A percentile compares a stretch with the other conserved stretches of the same genome.
Conservation (phyloP, 495 filamentous ascomycete genomes). For the Xylaria longipes region DNA sequence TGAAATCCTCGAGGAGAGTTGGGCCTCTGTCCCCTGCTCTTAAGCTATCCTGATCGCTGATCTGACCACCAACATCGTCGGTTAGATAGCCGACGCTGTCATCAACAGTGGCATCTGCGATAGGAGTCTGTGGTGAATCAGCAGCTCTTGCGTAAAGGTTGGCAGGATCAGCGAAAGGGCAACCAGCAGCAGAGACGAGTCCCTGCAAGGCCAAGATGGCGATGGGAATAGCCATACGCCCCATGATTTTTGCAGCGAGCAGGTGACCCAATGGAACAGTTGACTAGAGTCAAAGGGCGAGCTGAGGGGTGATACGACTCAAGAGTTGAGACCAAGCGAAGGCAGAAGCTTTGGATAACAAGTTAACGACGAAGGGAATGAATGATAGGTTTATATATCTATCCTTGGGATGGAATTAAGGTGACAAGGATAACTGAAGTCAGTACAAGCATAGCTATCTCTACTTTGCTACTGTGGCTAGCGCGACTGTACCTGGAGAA, state of each 20-base stretch:
- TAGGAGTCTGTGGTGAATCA: constrained; percentile 22
- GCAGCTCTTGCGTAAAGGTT: constrained; percentile 36
- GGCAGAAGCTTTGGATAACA: background rate
- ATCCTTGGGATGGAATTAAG: background rate
- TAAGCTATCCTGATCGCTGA: constrained; percentile 72
- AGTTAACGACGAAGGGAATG: background rate
- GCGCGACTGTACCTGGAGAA: background rate
- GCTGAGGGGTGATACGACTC: background rate
- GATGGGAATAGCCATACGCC: constrained; percentile 26
- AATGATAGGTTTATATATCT: constrained; percentile 12
- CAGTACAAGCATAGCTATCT: background rate
- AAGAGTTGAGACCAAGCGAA: constrained; percentile 6
- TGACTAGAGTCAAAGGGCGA: background rate
- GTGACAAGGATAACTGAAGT: background rate
- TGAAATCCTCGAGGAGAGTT: constrained; percentile 80
- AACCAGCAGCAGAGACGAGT: constrained; percentile 41
- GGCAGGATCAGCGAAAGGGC: constrained; percentile 48
- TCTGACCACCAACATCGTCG: constrained; percentile 76
- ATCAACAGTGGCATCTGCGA: constrained; percentile 56
- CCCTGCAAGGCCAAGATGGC: constrained; percentile 32
- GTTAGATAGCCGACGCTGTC: constrained; percentile 70
- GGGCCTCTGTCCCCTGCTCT: constrained; percentile 76
- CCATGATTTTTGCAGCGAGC: constrained; percentile 29
- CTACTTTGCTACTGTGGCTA: constrained; percentile 3
- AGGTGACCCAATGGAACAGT: background rate